Evolutionary conservation across 495 filamentous ascomycete genomes (phyloP), one percentile per base, ranked within the genome.

Genomic region (Sabuloglossum arenarium): DNA sequence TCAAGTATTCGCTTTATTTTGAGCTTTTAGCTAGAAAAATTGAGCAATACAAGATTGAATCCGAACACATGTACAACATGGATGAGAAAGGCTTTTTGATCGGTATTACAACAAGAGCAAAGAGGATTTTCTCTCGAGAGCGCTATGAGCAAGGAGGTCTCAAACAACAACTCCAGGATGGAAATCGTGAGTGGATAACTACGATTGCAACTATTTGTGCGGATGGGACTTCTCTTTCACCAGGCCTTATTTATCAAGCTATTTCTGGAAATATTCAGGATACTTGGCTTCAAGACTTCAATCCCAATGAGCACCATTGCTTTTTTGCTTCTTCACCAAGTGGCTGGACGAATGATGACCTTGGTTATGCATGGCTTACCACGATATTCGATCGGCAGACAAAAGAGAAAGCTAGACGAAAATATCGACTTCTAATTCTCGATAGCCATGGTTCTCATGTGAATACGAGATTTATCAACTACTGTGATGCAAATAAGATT

Each of bases 141-240:
- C 10, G 30, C 5, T n/a, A 45, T 45, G 21, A 23, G 14, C 14
- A n/a, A n/a, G 21, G 14, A 23, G 5, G 16, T 3, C 14, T 23
- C 5, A 6, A n/a, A 45, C 4, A n/a, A 5, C 3, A 6, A 6
- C 4, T 59, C 23, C 62, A 75, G 61, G 66, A 63, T 56, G 63
- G 67, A 8, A 69, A 74, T 63, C 53, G 63, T 3, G 61, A 73
- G 63, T 75, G 58, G 65, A 59, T 67, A 39, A 70, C 64, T 49
- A 56, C 64, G 23, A 70, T 75, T 59, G 11, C 69, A 30, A 57
- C 37, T 56, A 64, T 70, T 30, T 60, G 59, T 61, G 55, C 61
- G n/a, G 50, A 56, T 43, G 61, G 68, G 2, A 66, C 23, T 25
- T 31, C 46, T 61, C 56, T 62, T 62, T 67, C 67, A 62, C 32